Evolutionary conservation across 495 filamentous ascomycete species (phyloP).

Genomic region (Hyaloscypha hepaticicola): DNA sequence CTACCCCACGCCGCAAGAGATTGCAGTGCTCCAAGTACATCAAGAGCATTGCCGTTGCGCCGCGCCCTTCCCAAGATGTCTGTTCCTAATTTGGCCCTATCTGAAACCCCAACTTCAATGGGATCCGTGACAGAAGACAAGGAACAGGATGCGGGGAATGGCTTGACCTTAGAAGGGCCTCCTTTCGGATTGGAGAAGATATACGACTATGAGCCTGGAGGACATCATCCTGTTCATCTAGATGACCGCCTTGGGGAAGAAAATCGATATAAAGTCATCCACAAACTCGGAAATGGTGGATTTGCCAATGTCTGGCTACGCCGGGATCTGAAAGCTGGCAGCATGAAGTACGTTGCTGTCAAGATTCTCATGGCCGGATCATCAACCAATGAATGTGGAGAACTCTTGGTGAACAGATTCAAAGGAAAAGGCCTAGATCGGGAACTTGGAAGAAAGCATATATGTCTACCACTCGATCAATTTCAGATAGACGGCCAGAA

Average conservation of each 20-base stretch:
- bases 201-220: slow-evolving; percentile 28
- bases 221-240: slow-evolving; percentile 43
- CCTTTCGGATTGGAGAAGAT: neutral
- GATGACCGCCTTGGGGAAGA: slow-evolving; percentile 34
- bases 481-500: neutral
- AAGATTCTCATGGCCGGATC: slow-evolving; percentile 30
- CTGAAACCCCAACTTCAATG: too few relatives aligned
- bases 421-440: neutral
- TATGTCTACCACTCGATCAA: neutral
- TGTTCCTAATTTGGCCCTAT: too few relatives aligned
- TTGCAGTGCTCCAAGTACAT: too few relatives aligned
- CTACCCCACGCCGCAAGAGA: too few relatives aligned
- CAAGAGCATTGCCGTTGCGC: too few relatives aligned
- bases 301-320: slow-evolving; percentile 48
- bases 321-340: slow-evolving; percentile 29
- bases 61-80: too few relatives aligned
- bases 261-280: slow-evolving; percentile 38
- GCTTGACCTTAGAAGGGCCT: neutral
- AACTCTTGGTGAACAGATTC: neutral
- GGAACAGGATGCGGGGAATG: too few relatives aligned
- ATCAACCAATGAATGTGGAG: neutral
- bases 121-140: too few relatives aligned
- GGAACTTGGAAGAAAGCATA: neutral
- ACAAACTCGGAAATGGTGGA: slow-evolving; percentile 43
- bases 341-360: slow-evolving; percentile 29